Evolutionary conservation across 495 filamentous ascomycete genomes (phyloP), one percentile per base, ranked within the genome.

Genomic region (Penicillium taxi): DNA sequence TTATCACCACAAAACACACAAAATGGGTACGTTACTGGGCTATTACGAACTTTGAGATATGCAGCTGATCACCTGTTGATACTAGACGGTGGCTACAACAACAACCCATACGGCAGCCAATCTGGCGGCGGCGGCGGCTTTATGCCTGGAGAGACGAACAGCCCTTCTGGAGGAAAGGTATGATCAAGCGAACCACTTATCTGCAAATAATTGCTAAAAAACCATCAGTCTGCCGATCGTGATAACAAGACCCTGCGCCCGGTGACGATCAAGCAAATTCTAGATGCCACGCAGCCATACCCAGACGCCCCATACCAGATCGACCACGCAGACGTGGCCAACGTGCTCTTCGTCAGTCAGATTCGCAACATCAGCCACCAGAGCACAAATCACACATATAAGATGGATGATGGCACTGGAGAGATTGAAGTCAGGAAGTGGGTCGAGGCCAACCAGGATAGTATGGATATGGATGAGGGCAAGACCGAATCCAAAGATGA

Each of bases 351-450:
- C 51, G 75, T 96, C 46, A 93, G 86, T 21, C 89, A 94, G 66
- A 81, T 98, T 25, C 84, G 85, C 52, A 79, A 82, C 56, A 79
- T 95, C 60, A 82, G 77, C 53, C 68, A 73, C n/a, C 86, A 94
- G 66, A 71, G 82, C 31, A 94, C 90, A 37, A 93, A 95, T 67
- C 72, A 84, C 42, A 94, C 84, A 21, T 96, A 94, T 74, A 82
- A 78, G 48, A 63, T 96, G 47, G 93, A 96, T 64, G 91, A 98
- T 64, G 91, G 93, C 59, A 96, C 91, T 1, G 91, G 86, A 40
- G 70, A 77, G 18, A 78, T 95, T 38, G 91, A 98, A 68, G 88
- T 86, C 26, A 96, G 95, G 69, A 77, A 84, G 59, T 96, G 86
- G 86, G 66, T 88, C 14, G 86, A 95, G 64, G 65, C 69, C 38